phyloP scores from a whole-genome alignment of 2,329 filamentous ascomycete species.

The Colletotrichum liaoningense region DNA sequence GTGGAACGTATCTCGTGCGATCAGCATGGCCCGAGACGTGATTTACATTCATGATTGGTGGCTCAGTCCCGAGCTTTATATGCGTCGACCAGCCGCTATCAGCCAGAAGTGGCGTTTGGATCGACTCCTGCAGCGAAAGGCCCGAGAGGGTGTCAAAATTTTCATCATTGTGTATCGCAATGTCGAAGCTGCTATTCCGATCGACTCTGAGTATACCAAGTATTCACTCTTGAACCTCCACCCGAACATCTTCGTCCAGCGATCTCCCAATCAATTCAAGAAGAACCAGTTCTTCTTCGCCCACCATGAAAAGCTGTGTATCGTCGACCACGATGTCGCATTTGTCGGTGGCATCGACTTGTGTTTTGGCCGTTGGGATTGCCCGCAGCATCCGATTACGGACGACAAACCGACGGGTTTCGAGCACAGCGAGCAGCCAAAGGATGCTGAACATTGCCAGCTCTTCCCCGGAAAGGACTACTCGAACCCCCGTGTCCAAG shows the following conservation, averaged over 20 bases:
- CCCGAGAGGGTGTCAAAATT: slow-evolving; percentile 93
- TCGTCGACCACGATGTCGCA: slow-evolving; percentile 95
- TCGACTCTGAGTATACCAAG: slow-evolving; percentile 98
- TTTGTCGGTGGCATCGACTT: slow-evolving; percentile 97
- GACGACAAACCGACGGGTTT: slow-evolving; percentile 98
- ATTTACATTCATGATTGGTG: slow-evolving; percentile 99
- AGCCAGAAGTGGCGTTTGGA: slow-evolving; percentile 98
- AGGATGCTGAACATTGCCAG: slow-evolving; percentile 94
- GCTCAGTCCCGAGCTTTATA: slow-evolving; percentile 95
- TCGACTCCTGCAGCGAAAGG: slow-evolving; percentile 91
- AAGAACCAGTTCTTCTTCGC: slow-evolving; percentile 99
- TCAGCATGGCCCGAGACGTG: slow-evolving; percentile 96
- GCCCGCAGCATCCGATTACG: slow-evolving; percentile 87
- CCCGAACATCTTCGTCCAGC: slow-evolving; percentile 94
- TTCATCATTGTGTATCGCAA: slow-evolving; percentile 99
- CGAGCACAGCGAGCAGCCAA: slow-evolving; percentile 79
- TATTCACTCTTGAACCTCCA: slow-evolving; percentile 95
- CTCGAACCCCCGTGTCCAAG: slow-evolving; percentile 93
- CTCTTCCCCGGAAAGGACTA: slow-evolving; percentile 99
- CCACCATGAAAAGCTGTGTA: slow-evolving; percentile 97
- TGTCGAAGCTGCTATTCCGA: slow-evolving; percentile 95
- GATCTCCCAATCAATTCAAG: slow-evolving; percentile 96
- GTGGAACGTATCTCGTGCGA: slow-evolving; percentile 98
- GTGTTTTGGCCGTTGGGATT: slow-evolving; percentile 98
- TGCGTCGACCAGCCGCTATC: slow-evolving; percentile 92